phyloP scores from a whole-genome alignment of 352 stramenopile genomes.

The Pythium apleroticum region DNA sequence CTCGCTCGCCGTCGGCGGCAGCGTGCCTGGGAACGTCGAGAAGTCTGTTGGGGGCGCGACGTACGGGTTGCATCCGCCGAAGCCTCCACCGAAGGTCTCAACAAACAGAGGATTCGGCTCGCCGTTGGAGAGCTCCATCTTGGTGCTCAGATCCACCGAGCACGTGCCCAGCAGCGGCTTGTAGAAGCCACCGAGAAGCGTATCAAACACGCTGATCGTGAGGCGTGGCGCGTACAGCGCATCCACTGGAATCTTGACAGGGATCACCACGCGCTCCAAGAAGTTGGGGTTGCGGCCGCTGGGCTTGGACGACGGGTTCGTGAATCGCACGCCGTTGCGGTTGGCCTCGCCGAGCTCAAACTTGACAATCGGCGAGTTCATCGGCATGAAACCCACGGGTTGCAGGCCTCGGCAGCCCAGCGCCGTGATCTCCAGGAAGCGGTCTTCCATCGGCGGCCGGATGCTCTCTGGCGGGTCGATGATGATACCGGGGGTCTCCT shows the following conservation, averaged over 20 bases:
- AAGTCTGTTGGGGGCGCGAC: conserved; percentile 58
- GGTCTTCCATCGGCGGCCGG: conserved; percentile 54
- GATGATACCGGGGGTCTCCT: conserved; percentile 54
- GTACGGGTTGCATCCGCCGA: conserved; percentile 58
- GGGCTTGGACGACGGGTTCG: conserved; percentile 75
- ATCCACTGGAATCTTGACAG: conserved; percentile 82
- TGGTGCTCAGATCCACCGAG: conserved; percentile 69
- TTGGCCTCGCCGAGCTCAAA: conserved; percentile 80
- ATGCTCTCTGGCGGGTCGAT: conserved; percentile 65
- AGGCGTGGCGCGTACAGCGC: conserved; percentile 82
- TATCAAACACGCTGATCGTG: conserved; percentile 85
- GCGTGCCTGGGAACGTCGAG: conserved; percentile 53
- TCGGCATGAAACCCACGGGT: conserved; percentile 78
- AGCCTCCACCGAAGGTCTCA: conserved; percentile 34
- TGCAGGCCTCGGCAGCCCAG: conserved; percentile 76
- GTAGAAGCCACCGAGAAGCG: conserved; percentile 81
- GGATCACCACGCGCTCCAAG: conserved; percentile 81
- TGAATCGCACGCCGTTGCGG: conserved; percentile 63
- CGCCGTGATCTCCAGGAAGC: conserved; percentile 80
- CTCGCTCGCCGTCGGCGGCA: conserved; percentile 13
- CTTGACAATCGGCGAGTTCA: conserved; percentile 84
- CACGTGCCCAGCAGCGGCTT: conserved; percentile 78
- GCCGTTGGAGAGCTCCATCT: conserved; percentile 72
- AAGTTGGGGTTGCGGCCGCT: conserved; percentile 88
- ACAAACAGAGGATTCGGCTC: conserved; percentile 61